Percentiles rank a stretch among this genome's conserved stretches.
These are phyloP conservation scores for Tetrahymena elliotti DNA, from an alignment of 73 alveolate genomes.

Conservation along the genomic window DNA sequence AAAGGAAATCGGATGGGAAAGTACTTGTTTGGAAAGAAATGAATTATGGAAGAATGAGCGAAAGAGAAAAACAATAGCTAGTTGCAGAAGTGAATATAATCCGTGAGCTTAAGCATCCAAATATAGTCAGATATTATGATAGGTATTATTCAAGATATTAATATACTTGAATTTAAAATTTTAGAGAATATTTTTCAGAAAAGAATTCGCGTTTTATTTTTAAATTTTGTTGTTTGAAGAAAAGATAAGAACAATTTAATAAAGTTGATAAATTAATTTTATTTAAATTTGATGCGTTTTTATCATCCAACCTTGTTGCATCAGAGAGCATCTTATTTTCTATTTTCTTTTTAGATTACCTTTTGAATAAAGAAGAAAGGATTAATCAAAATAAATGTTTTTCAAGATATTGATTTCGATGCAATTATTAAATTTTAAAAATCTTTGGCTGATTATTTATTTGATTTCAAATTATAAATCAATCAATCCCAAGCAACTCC, in stretches of 20 bases:
- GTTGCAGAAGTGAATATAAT: constrained; percentile 88
- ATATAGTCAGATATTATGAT: constrained; percentile 90
- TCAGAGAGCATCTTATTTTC: neutral
- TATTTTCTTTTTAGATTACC: neutral
- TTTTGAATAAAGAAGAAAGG: neutral
- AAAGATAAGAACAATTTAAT: too few species aligned
- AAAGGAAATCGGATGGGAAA: constrained; percentile 78
- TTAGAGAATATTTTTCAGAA: neutral
- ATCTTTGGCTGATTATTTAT: neutral
- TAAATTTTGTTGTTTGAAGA: too few species aligned
- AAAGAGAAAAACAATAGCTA: constrained; percentile 83
- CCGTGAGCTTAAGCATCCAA: constrained; percentile 87
- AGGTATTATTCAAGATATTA: constrained; percentile 1
- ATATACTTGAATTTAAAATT: neutral
- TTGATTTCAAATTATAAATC: neutral
- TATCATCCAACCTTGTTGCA: neutral
- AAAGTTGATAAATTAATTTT: neutral
- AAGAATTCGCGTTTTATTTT: neutral
- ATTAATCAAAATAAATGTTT: neutral
- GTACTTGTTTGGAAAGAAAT: constrained; percentile 90
- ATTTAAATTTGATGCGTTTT: neutral
- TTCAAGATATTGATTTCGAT: neutral
- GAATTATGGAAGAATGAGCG: constrained; percentile 86
- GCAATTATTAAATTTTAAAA: neutral
- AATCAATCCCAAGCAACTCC: neutral